A percentile compares a stretch with the other conserved stretches of the same genome.
These are phyloP conservation scores for Phytopythium cucurbitacearum DNA, from an alignment of 352 stramenopile species.

Conservation along the genomic window DNA sequence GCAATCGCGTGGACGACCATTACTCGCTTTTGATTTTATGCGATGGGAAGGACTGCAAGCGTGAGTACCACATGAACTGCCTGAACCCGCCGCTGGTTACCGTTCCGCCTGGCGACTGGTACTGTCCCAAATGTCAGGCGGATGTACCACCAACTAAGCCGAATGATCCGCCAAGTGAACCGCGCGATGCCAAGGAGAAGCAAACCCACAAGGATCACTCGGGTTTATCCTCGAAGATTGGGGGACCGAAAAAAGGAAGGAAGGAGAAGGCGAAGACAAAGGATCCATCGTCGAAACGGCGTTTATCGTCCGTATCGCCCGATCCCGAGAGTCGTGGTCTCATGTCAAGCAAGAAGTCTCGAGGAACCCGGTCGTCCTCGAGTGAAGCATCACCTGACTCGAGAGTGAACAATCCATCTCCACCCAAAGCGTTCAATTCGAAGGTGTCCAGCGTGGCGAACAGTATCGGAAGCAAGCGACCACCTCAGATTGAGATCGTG, in stretches of 20 bases:
- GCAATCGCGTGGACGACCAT: constrained; percentile 77
- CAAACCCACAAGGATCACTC: constrained; percentile 1
- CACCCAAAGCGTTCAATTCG: constrained; percentile 24
- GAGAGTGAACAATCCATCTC: constrained; percentile 22
- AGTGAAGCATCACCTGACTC: constrained; percentile 32
- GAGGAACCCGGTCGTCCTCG: constrained; percentile 33
- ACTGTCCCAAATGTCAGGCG: constrained; percentile 62
- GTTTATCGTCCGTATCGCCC: constrained; percentile 36
- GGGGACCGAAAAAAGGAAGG: constrained; percentile 31
- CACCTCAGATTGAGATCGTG: constrained; percentile 34
- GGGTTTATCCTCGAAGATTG: neutral
- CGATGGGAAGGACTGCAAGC: constrained; percentile 75
- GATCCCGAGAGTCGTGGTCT: constrained; percentile 19
- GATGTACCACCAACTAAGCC: constrained; percentile 27
- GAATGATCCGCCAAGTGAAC: constrained; percentile 18
- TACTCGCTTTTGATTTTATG: constrained; percentile 84
- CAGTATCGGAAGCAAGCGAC: constrained; percentile 26
- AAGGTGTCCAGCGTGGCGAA: neutral
- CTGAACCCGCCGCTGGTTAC: constrained; percentile 54
- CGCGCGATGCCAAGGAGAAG: constrained; percentile 4
- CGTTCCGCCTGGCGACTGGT: constrained; percentile 73
- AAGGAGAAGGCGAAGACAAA: constrained; percentile 60
- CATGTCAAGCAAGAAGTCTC: constrained; percentile 39
- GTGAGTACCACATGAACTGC: constrained; percentile 87
- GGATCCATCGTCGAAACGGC: constrained; percentile 53